Evolutionary conservation across 352 stramenopile species (phyloP), one percentile per base, ranked within the genome.

Genomic region (Pythium sp.): DNA sequence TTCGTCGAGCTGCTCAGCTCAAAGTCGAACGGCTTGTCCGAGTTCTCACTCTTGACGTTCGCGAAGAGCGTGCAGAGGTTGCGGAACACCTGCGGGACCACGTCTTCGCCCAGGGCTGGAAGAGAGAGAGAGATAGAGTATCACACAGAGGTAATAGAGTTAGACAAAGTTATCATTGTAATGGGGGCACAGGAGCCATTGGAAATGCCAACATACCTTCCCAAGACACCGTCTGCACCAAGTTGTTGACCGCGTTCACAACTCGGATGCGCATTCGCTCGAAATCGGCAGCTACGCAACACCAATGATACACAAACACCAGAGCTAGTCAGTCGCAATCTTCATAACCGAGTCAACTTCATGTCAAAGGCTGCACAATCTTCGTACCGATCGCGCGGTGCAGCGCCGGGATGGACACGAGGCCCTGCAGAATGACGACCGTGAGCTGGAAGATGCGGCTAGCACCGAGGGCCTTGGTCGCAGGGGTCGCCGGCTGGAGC

Each of bases 221-320:
- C 77, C 82, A 91, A 8, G 81, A 77, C 38, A 90, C 68, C 14
- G 71, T 77, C 56, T 91, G 80, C 38, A 95, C 57, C 58, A 94
- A 76, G 69, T 96, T 96, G 72, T 91, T 96, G 9, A 96, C 69
- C 8, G 86, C 84, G 62, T 94, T 94, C 70, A 76, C 86, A 14
- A 87, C 82, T 58, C 89, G 89, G 59, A 92, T 87, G 63, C 86
- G 89, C 72, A 96, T 95, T 57, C 81, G 83, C 59, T 86, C 79
- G 51, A 96, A 94, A 69, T 95, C 87, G 12, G 71, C 68, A 8
- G 75, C 82, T 89, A 61, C 24, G 9, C 12, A 46, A 36, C 22
- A 14, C 20, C 7, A 26, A 30, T 3, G 3, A 67, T 3, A 9
- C 18, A 43, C 8, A n/a, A 36, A 11, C 62, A 30, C 32, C 46